Base-by-base conservation (phyloP, 345 rosid species). In the Eucalyptus curtisii region DNA sequence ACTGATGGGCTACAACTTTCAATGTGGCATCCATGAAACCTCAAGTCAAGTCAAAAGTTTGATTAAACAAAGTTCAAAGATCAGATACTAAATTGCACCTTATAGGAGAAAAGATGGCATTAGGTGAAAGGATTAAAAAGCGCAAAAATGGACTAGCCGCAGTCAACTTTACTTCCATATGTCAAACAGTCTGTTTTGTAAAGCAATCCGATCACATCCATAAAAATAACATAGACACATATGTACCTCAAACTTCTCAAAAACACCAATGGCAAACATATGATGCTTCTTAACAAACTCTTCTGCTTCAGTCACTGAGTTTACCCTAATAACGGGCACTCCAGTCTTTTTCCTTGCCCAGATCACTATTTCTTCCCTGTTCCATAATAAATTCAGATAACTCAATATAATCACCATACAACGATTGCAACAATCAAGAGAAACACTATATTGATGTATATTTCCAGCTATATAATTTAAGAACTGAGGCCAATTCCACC, bases 311-410 rank as follows among this genome's bases (percentile, higher is more conserved):
- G 85, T 82, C 86, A 90, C 90, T 7, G 97, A 88, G 88, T 87
- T 93, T 82, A 95, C 76, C 89, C 94, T 94, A 89, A 92, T 80
- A 89, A 94, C 94, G 25, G 98, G 97, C 30, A 89, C 91, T 55
- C 98, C 97, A 25, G 96, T 95, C 94, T 94, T 97, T 91, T 96
- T 97, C 93, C 96, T 94, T 49, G 93, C 93, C 98, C 98, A 97
- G 47, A 95, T 94, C 88, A 97, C 96, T 57, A 97, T 94, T 37
- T 94, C 98, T 86, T 94, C 94, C 91, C 98, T 97, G 93, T 89
- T 88, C 15, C 31, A 81, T 86, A 49, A 91, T 71, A 30, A 91
- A 89, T 86, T 85, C 90, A 81, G 42, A 57, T 33, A 71, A 45
- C 71, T 86, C 84, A 88, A 89, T 82, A 84, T 27, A 66, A 80